These are phyloP conservation scores for Mycena rosella DNA, from an alignment of 768 basidiomycete species.

Conservation along the genomic window DNA sequence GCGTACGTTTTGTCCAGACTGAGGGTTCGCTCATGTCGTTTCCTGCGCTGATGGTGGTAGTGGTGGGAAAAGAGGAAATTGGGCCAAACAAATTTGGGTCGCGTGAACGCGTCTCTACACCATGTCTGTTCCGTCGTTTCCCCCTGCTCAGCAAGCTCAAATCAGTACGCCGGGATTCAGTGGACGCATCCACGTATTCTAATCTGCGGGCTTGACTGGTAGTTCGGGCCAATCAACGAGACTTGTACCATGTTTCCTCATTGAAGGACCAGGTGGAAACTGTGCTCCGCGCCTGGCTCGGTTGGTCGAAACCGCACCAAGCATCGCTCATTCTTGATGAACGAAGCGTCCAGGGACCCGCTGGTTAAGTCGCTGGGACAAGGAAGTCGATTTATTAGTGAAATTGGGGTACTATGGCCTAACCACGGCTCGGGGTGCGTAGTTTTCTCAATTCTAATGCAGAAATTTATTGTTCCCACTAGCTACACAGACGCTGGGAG, in stretches of 20 bases:
- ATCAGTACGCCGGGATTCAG: slow-evolving; percentile 73
- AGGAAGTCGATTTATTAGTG: slow-evolving; percentile 78
- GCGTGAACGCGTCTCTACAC: slow-evolving; percentile 26
- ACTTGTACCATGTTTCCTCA: slow-evolving; percentile 80
- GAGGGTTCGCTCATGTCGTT: slow-evolving; percentile 66
- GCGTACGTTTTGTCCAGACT: slow-evolving; percentile 82
- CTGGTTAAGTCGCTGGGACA: slow-evolving; percentile 84
- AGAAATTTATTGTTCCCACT: slow-evolving; percentile 10
- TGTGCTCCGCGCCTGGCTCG: slow-evolving; percentile 83
- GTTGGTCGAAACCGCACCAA: slow-evolving; percentile 54
- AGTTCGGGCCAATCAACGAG: slow-evolving; percentile 91
- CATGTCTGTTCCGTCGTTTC: slow-evolving; percentile 64
- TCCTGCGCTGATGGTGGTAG: slow-evolving; percentile 23
- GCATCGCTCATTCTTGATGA: slow-evolving; percentile 24
- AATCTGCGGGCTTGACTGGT: slow-evolving; percentile 20
- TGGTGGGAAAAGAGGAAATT: slow-evolving; percentile 31
- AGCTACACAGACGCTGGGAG: slow-evolving; percentile 90
- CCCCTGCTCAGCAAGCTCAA: slow-evolving; percentile 86
- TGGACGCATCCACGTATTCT: slow-evolving; percentile 29
- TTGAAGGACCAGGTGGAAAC: slow-evolving; percentile 82
- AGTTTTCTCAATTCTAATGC: slow-evolving; percentile 1
- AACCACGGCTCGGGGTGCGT: slow-evolving; percentile 79
- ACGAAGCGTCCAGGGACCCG: slow-evolving; percentile 74
- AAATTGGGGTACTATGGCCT: slow-evolving; percentile 81
- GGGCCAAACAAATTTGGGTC: slow-evolving; percentile 29